Conservation (phyloP, 1,139 yeast species). For the Blastobotrys niveus region DNA sequence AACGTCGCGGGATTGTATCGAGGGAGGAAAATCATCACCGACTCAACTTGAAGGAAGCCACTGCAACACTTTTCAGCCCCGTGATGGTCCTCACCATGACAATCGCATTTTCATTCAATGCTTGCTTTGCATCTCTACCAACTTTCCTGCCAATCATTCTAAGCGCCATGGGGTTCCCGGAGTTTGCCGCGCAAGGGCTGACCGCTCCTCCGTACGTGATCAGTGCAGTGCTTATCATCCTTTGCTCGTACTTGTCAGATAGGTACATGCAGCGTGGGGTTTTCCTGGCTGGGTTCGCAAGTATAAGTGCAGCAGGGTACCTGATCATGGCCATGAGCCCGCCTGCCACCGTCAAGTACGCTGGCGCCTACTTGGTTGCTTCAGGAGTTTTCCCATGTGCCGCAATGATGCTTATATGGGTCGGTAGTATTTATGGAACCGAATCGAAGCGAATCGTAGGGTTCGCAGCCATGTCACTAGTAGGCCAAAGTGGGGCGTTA, state of each 20-base stretch:
- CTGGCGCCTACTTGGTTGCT: slow-evolving; percentile 31
- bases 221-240: slow-evolving; percentile 23
- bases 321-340: slow-evolving; percentile 27
- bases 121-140: slow-evolving; percentile 28
- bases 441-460: slow-evolving; percentile 31
- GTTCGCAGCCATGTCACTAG: slow-evolving; percentile 28
- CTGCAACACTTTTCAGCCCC: slow-evolving; percentile 20
- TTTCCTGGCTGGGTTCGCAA: slow-evolving; percentile 23
- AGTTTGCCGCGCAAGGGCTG: slow-evolving; percentile 27
- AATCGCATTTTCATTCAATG: slow-evolving; percentile 30
- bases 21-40: slow-evolving; percentile 14
- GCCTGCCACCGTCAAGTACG: slow-evolving; percentile 27
- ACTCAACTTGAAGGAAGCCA: slow-evolving; percentile 20
- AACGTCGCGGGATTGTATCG: slow-evolving; percentile 22
- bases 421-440: slow-evolving; percentile 32
- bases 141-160: slow-evolving; percentile 28
- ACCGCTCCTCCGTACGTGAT: slow-evolving; percentile 29
- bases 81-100: slow-evolving; percentile 23
- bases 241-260: slow-evolving; percentile 24
- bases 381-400: slow-evolving; percentile 31
- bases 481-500: slow-evolving; percentile 34
- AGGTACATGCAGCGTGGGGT: slow-evolving; percentile 26
- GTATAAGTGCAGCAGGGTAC: slow-evolving; percentile 29
- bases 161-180: slow-evolving; percentile 27
- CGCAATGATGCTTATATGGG: slow-evolving; percentile 30